Conservation (phyloP, 1,139 yeast genomes). For the Kodamaea fungicola region DNA sequence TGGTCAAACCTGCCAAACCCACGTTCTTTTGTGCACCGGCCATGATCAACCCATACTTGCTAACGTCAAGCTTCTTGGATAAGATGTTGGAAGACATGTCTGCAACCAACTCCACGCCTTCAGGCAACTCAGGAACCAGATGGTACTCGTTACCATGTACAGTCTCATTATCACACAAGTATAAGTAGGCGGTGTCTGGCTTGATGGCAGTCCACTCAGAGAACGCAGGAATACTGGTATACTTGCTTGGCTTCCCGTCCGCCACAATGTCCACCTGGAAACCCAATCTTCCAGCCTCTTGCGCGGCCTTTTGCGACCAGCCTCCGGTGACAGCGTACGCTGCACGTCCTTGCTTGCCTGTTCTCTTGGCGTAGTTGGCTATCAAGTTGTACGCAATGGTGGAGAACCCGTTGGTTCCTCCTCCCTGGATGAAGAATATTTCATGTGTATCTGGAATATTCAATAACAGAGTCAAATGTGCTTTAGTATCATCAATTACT, state of each 20-base stretch:
- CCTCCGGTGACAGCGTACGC: constrained; percentile 89
- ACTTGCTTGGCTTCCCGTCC: constrained; percentile 64
- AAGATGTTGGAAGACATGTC: constrained; percentile 94
- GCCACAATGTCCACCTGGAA: constrained; percentile 68
- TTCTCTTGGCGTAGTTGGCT: constrained; percentile 67
- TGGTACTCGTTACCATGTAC: constrained; percentile 90
- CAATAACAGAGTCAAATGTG: constrained; percentile 58
- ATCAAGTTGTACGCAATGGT: constrained; percentile 78
- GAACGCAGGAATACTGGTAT: constrained; percentile 64
- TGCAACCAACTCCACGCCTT: constrained; percentile 76
- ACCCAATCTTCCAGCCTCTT: constrained; percentile 85
- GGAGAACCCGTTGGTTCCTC: constrained; percentile 95
- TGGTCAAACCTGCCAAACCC: constrained; percentile 92
- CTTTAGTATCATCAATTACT: constrained; percentile 76
- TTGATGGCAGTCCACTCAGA: constrained; percentile 55
- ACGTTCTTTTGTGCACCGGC: constrained; percentile 99
- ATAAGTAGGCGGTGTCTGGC: constrained; percentile 72
- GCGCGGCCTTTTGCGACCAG: constrained; percentile 86
- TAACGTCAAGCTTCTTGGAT: constrained; percentile 74
- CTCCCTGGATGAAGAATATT: constrained; percentile 93
- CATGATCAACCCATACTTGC: constrained; percentile 77
- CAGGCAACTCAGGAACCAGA: constrained; percentile 55
- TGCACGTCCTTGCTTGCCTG: constrained; percentile 72
- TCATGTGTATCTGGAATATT: constrained; percentile 88
- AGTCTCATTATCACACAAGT: constrained; percentile 94